Evolutionary conservation across 176 grass and related monocot species (phyloP), one percentile per base, ranked within the genome.

Genomic region (Luzula sylvatica): DNA sequence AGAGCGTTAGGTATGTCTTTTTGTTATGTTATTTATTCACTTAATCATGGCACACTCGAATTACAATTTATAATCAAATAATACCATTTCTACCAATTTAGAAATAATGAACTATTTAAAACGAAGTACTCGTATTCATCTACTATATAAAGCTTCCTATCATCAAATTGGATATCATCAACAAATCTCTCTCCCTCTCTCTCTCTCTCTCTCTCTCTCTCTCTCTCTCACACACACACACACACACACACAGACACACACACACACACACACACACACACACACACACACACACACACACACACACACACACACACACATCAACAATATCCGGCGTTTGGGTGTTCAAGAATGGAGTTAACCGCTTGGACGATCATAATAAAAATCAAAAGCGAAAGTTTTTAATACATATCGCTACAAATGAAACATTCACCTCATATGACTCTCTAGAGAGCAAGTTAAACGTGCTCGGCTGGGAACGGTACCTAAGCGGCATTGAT

Each of bases 311-410:
- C n/a, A n/a, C n/a, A n/a, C n/a, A n/a, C n/a, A n/a, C n/a, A 8
- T 0, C 14, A 18, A 5, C 0, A 26, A 94, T 95, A 79, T 76
- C 89, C 2, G 89, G 89, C 5, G 89, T 88, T 40, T 95, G 89
- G 89, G 83, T 94, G 66, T 94, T 94, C 83, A 75, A 71, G 35
- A 94, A 94, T 50, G 88, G 88, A 5, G 79, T 94, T 49, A 61
- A 87, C 23, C 23, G 77, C 41, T 79, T 95, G 39, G 83, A 88
- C 26, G 80, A 95, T 76, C n/a, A n/a, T n/a, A n/a, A n/a, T n/a
- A n/a, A n/a, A n/a, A 95, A 71, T 73, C 55, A 69, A 14, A 63
- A 72, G 60, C 83, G 83, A 49, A 95, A 95, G 65, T 69, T 55
- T 48, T 71, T 95, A 42, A 52, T 95, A 19, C 66, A 88, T 69